Percentiles rank a stretch among this genome's conserved stretches.
phyloP scores from a whole-genome alignment of 2,329 filamentous ascomycete genomes.

The Ceratocystis ficicola region DNA sequence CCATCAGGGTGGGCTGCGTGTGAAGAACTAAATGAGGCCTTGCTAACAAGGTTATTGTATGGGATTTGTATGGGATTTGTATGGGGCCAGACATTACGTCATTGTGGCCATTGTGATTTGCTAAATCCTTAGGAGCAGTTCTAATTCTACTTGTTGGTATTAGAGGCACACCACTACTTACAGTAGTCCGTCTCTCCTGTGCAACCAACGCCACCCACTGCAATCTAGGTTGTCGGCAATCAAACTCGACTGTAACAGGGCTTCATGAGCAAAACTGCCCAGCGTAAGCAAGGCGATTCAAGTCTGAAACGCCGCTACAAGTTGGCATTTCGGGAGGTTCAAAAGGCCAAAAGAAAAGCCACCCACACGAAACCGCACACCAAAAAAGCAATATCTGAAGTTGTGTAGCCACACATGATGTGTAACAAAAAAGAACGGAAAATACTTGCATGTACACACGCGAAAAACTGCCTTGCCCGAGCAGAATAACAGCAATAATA shows the following conservation, averaged over 20 bases:
- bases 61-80: slow-evolving; percentile 3
- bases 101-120: background rate
- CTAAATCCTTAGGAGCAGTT: too few relatives aligned
- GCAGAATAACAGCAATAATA: background rate
- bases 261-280: background rate
- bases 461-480: background rate
- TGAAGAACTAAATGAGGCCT: slow-evolving; percentile 3
- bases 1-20: background rate
- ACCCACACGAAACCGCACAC: background rate
- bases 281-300: background rate
- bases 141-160: background rate
- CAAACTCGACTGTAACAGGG: background rate
- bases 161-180: background rate
- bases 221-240: background rate
- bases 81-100: background rate
- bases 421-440: background rate
- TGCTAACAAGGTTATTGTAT: background rate
- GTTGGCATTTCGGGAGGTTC: background rate
- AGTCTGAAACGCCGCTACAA: background rate
- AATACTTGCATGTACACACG: background rate
- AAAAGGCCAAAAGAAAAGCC: background rate
- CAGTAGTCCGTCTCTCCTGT: background rate
- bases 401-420: background rate
- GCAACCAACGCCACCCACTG: background rate
- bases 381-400: background rate